Base-by-base conservation (phyloP, 495 filamentous ascomycete genomes). In the Lophiotrema nucula region DNA sequence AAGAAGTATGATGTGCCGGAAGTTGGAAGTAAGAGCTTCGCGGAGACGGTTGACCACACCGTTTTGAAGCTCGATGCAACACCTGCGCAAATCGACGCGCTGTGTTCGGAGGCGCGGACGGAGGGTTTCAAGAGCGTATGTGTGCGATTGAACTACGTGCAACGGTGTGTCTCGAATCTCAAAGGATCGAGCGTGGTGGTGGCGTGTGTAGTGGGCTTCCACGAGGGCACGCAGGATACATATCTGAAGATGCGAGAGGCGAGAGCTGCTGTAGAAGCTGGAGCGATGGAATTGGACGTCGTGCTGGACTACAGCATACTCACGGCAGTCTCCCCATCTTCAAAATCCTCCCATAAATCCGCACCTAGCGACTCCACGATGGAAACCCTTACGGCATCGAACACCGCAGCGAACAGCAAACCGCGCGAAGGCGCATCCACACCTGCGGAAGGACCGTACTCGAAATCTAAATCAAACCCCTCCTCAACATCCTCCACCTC, bases 131-230 rank as follows among this genome's bases (percentile, higher is more conserved):
- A 81, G 72, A 72, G 81, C 12, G 83, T 85, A 45, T 86, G 83
- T 65, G 79, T 86, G 1, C 78, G 83, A 21, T 71, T 77, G 2
- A 67, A 71, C 21, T 74, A 78, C 61, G 83, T 88, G 10, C 41
- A 71, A 8, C 80, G 75, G 31, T 81, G 79, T 21, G 76, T 75
- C n/a, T 55, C 73, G 16, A 76, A 78, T 33, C 76, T 89, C 33
- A 70, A 75, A 26, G 74, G 73, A 44, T 74, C 75, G 16, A 60
- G 66, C 31, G 78, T 82, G 2, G 72, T 69, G 33, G 77, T 87
- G 2, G 84, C 83, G 27, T 84, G 78, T 58, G 86, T 88, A 6
- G 75, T 88, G 12, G 84, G 81, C 35, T 88, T 88, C 71, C 86
- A 78, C 21, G 82, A 86, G 58, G 86, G 85, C 10, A 83, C 80